Conservation (phyloP, 345 rosid genomes). For the Ceriops tagal region DNA sequence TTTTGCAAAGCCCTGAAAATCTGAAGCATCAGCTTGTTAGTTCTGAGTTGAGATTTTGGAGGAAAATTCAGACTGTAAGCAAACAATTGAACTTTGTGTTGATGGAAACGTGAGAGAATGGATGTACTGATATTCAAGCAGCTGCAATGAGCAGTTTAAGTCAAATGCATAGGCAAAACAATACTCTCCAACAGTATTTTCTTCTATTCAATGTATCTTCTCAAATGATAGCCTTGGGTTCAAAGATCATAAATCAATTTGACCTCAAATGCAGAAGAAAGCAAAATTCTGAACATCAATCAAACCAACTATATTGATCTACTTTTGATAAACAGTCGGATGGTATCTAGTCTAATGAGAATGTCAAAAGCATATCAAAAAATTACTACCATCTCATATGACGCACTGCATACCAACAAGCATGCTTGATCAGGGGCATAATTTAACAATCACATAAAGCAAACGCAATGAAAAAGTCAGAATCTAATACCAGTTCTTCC, state of each 20-base stretch:
- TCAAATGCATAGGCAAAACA: background rate
- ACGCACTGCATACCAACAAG: no score
- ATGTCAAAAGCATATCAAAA: no score
- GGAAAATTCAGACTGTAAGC: conserved; percentile 5
- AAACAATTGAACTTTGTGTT: background rate
- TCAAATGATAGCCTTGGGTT: background rate
- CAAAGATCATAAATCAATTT: no score
- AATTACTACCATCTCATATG: no score
- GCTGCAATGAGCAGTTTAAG: background rate
- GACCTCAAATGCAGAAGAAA: background rate
- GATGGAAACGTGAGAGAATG: background rate
- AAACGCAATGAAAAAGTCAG: no score
- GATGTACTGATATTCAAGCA: no score
- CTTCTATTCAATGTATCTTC: background rate
- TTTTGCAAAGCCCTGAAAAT: conserved; percentile 70
- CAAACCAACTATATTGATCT: background rate
- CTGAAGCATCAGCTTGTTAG: conserved; percentile 34
- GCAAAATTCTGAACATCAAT: background rate
- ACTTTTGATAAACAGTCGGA: background rate
- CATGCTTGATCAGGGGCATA: no score
- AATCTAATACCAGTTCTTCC: no score
- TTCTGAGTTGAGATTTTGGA: background rate
- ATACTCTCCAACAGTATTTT: background rate
- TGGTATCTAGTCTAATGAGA: no score
- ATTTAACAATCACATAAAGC: no score